Base-by-base conservation (phyloP, 2,329 filamentous ascomycete genomes). In the Calonectria montana region DNA sequence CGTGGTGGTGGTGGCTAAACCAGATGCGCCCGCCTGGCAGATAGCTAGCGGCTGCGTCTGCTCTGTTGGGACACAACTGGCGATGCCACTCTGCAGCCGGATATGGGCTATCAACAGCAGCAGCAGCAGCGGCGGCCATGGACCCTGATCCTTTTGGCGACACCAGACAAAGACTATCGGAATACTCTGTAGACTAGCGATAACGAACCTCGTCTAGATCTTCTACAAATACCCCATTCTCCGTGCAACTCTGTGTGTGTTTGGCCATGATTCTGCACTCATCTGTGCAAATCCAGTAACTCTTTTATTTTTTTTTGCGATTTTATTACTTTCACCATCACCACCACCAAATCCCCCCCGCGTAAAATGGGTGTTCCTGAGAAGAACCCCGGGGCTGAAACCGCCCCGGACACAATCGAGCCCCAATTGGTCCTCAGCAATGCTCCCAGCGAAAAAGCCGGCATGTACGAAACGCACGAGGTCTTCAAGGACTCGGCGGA, bases 401-500 rank as follows among this genome's bases (percentile, higher is more conserved):
- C n/a, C 18, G 50, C 67, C 23, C 50, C 50, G 31, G 67, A 70
- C 37, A 31, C 18, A 41, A 70, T 70, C 23, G 67, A 65, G 31
- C 61, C 67, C 21, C 67, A 70, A 31, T 13, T 50, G 6, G 37
- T 70, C 21, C 23, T 27, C 41, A 70, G 67, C 61, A 70, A 70
- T n/a, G 41, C 67, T 2, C 61, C 67, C 50, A 70, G 67, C 50
- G 47, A 65, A 27, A 70, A 70, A 62, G 67, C 50, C 16, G 61
- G 53, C 10, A 59, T 70, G 67, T 65, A 65, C 57, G 71, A 71
- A 21, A 48, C 73, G 8, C 74, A 73, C 37, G 79, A 80, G n/a
- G 78, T 81, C 45, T 81, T 81, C 69, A 69, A 73, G 41, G 63
- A 74, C 21, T 76, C 75, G 12, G 67, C 70, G 0, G 79, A 80